Conservation (phyloP, 2,329 filamentous ascomycete genomes). For the Septoria linicola region DNA sequence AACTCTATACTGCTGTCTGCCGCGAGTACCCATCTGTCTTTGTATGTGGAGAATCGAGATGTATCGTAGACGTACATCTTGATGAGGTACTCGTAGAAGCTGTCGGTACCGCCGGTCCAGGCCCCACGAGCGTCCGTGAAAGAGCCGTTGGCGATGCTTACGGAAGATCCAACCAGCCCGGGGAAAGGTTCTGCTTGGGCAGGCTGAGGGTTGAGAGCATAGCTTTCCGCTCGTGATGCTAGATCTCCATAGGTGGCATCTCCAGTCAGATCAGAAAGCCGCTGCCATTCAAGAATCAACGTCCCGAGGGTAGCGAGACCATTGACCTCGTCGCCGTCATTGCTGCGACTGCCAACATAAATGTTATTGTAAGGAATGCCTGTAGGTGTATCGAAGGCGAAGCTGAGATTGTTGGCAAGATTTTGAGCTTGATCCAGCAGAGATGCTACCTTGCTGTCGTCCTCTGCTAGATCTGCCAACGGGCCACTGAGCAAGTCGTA, state of each 20-base stretch:
- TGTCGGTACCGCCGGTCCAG: slow-evolving; percentile 73
- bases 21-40: slow-evolving; percentile 70
- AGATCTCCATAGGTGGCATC: slow-evolving; percentile 65
- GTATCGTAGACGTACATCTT: slow-evolving; percentile 87
- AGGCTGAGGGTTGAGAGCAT: slow-evolving; percentile 67
- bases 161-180: slow-evolving; percentile 68
- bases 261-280: slow-evolving; percentile 71
- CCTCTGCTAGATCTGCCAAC: slow-evolving; percentile 37
- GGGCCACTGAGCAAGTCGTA: slow-evolving; percentile 73
- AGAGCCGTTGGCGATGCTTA: slow-evolving; percentile 63
- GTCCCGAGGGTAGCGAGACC: slow-evolving; percentile 75
- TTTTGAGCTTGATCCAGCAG: slow-evolving; percentile 66
- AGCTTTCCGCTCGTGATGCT: slow-evolving; percentile 61
- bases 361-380: slow-evolving; percentile 74
- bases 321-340: slow-evolving; percentile 57
- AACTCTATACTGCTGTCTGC: slow-evolving; percentile 73
- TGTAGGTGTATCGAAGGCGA: slow-evolving; percentile 72
- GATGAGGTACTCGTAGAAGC: slow-evolving; percentile 85
- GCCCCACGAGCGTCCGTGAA: slow-evolving; percentile 69
- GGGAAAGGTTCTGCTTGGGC: slow-evolving; percentile 68
- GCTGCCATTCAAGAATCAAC: slow-evolving; percentile 80
- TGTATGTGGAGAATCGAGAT: slow-evolving; percentile 61
- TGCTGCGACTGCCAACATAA: slow-evolving; percentile 52
- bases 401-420: slow-evolving; percentile 70
- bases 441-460: slow-evolving; percentile 51